A percentile compares a stretch with the other conserved stretches of the same genome.
phyloP scores from a whole-genome alignment of 495 filamentous ascomycete species.

The Pseudomonodictys pantanalensis region DNA sequence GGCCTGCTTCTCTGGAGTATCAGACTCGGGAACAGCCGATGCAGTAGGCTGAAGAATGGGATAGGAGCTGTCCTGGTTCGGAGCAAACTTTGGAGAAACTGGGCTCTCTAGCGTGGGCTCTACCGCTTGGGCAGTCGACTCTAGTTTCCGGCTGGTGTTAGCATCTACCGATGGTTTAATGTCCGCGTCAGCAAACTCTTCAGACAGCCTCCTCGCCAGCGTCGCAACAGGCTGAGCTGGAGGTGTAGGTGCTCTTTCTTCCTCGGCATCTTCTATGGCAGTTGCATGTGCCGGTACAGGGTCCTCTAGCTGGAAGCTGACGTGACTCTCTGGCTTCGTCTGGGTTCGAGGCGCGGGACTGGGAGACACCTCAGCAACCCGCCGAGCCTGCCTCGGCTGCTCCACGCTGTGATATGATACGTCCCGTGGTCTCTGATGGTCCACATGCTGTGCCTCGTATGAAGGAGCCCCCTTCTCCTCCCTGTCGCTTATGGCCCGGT shows the following conservation, averaged over 20 bases:
- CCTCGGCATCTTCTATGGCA: neutral
- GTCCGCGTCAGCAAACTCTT: constrained; percentile 24
- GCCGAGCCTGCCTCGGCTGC: too few relatives aligned
- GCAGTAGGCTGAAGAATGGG: neutral
- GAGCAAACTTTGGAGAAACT: constrained; percentile 8
- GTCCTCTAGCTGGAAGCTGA: neutral
- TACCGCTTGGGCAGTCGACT: neutral
- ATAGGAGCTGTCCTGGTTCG: constrained; percentile 16
- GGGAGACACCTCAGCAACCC: too few relatives aligned
- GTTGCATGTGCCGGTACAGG: neutral
- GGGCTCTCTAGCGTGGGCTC: neutral
- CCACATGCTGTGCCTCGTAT: neutral
- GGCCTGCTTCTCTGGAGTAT: neutral
- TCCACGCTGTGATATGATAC: too few relatives aligned
- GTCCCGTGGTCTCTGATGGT: too few relatives aligned
- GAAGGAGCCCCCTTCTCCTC: constrained; percentile 3
- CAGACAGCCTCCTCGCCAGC: constrained; percentile 17
- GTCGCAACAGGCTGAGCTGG: neutral
- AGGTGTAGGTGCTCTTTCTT: neutral
- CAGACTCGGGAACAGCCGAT: neutral
- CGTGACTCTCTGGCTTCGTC: neutral
- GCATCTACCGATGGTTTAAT: neutral
- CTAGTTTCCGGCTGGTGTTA: constrained; percentile 3
- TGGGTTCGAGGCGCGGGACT: too few relatives aligned
- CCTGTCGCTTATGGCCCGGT: constrained; percentile 2